Base-by-base conservation (phyloP, 768 basidiomycete genomes). In the Lactarius indigo region DNA sequence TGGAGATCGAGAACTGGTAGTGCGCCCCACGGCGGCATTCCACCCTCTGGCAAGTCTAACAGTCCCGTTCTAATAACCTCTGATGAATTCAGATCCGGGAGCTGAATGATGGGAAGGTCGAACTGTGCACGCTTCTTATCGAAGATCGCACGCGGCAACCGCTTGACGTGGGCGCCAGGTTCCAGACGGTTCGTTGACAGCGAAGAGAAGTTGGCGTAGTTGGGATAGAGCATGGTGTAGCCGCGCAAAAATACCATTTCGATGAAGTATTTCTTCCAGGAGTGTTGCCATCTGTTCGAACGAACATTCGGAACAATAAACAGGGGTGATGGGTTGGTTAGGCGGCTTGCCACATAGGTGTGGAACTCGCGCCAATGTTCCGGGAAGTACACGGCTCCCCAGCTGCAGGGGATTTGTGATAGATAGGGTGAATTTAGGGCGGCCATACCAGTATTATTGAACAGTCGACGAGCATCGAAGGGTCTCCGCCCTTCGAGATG, bases 121-220 rank as follows among this genome's bases (percentile, higher is more conserved):
- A 93, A 95, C 60, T 85, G 73, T 9, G 79, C 79, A 69, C 84
- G 84, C 78, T 88, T 91, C 73, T 83, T 83, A 69, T 74, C 71
- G 69, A 81, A 80, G 28, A 76, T 78, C 30, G 76, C 78, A 12
- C 75, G 78, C 20, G 86, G 83, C 26, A 80, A 78, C 54, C 80
- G 79, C 72, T 84, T 85, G 57, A 94, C 91, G 71, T 95, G 93
- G 47, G 88, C 86, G 35, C 93, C 93, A 20, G 86, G 81, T 78
- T 95, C 93, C 63, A 94, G 82, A 72, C 93, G 93, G 75, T 95
- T 95, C n/a, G 92, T 95, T 66, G 94, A 94, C 8, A 95, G 75
- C 33, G 92, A 93, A 42, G 81, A 74, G 71, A 86, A 92, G 54
- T 79, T 81, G 50, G 79, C 82, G 73, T 85, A 94, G 77, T 94